Conservation (phyloP, 164 flowering plant genomes). For the Platanus orientalis region DNA sequence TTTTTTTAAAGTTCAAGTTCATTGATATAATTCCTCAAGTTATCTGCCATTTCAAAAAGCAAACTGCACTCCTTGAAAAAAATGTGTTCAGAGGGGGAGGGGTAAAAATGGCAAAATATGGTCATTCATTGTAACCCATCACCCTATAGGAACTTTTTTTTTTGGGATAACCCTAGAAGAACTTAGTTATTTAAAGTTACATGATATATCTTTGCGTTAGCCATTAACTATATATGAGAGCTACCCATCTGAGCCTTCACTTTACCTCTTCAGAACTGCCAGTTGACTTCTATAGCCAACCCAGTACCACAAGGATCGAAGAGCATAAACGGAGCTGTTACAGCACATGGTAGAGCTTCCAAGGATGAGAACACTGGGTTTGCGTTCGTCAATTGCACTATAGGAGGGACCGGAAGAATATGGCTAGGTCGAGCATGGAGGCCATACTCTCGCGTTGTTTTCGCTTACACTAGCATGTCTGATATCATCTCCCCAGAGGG, state of each 20-base stretch:
- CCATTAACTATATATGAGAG: too few species aligned
- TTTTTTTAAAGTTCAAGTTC: too few species aligned
- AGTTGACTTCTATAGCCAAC: slow-evolving; percentile 65
- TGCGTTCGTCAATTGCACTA: slow-evolving; percentile 56
- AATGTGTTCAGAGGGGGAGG: too few species aligned
- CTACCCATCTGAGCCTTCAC: background rate
- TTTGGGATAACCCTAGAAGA: too few species aligned
- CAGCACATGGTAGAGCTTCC: slow-evolving; percentile 75
- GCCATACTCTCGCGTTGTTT: slow-evolving; percentile 78
- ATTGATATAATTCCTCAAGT: too few species aligned
- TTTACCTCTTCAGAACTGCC: slow-evolving; percentile 42
- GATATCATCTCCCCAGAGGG: slow-evolving; percentile 89
- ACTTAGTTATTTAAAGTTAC: too few species aligned
- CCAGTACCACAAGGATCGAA: slow-evolving; percentile 56
- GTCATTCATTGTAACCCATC: too few species aligned
- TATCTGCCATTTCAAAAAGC: too few species aligned
- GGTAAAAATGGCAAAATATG: too few species aligned
- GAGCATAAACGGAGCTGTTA: slow-evolving; percentile 62
- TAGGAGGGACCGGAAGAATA: slow-evolving; percentile 84
- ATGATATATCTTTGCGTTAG: too few species aligned
- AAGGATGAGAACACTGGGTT: slow-evolving; percentile 79
- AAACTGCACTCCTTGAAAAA: too few species aligned
- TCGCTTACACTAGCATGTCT: slow-evolving; percentile 60
- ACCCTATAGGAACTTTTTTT: too few species aligned
- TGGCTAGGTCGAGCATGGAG: slow-evolving; percentile 98